Evolutionary conservation across 805 yeast species (phyloP).

Genomic region (Candida sanyiensis): DNA sequence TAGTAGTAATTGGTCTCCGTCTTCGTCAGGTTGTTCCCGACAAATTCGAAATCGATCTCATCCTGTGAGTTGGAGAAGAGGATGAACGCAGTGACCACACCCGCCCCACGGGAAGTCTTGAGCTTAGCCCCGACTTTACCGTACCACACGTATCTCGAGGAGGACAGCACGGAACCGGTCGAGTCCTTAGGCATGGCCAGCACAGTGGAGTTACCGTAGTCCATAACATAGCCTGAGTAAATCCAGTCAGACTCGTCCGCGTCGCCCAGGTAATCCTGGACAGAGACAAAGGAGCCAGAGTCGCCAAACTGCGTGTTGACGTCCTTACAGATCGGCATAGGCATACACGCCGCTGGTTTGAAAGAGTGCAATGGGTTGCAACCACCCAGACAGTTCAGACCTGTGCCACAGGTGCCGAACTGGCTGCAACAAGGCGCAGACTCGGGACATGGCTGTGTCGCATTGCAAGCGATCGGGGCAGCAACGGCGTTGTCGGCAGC

Average conservation of each 20-base stretch:
- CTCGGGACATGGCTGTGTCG: conserved; percentile 62
- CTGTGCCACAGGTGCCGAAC: conserved; percentile 76
- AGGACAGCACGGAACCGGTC: conserved; percentile 74
- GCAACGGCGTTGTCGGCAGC: conserved; percentile 1
- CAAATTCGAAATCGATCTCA: conserved; percentile 84
- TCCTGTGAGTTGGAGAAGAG: conserved; percentile 80
- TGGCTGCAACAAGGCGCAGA: conserved; percentile 80
- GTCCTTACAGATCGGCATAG: conserved; percentile 70
- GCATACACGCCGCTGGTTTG: conserved; percentile 63
- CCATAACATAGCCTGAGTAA: conserved; percentile 49
- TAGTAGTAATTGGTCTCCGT: conserved; percentile 80
- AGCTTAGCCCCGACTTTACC: conserved; percentile 68
- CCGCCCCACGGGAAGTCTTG: conserved; percentile 68
- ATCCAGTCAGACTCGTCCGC: conserved; percentile 62
- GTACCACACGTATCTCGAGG: conserved; percentile 80
- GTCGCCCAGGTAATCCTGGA: conserved; percentile 52
- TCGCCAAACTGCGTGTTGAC: conserved; percentile 37
- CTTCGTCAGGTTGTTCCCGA: conserved; percentile 62
- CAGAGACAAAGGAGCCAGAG: conserved; percentile 24
- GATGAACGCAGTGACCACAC: conserved; percentile 85
- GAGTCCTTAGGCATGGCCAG: conserved; percentile 76
- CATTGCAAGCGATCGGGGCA: conserved; percentile 49
- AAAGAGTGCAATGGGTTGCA: conserved; percentile 59
- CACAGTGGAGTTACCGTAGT: conserved; percentile 50
- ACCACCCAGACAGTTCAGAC: conserved; percentile 75